Evolutionary conservation across 2,329 filamentous ascomycete genomes (phyloP), one percentile per base, ranked within the genome.

Genomic region (Fusarium neocosmosporiellum): DNA sequence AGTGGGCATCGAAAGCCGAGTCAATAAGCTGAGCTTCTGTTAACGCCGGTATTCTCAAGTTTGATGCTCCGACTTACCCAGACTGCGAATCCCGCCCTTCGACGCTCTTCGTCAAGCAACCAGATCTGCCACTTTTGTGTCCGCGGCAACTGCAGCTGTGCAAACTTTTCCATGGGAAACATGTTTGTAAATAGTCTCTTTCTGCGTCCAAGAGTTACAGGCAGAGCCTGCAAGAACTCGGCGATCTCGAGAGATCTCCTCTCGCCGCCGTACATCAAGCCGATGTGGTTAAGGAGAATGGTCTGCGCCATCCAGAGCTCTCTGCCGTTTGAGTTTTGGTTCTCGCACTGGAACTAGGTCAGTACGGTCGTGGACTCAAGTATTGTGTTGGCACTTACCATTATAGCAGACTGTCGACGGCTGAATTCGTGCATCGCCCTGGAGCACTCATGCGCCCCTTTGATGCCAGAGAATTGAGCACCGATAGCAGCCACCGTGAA

Each of bases 301-400:
- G 46, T 34, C n/a, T 65, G 63, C 9, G 63, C 50, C 63, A 65
- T 65, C 63, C 63, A 65, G 2, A 65, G 63, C 14, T 65, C 63
- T 54, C 63, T 37, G 0, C 58, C 58, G 2, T 63, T 63, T 0
- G 63, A 65, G 36, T 65, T 65, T 31, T 63, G 63, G 0, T 37
- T 36, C 1, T 65, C 63, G 7, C 63, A 65, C 63, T 65, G 14
- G 11, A 54, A 34, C 2, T 14, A 5, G 24, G 43, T 48, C 6
- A 48, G 43, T 29, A 48, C 4, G 1, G 2, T 3, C 8, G 0
- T 27, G 3, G 4, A 24, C 7, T 43, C 22, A 3, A 18, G 13
- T 48, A 16, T 16, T 22, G 2, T 20, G 13, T 5, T 22, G 9
- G 18, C 11, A 5, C 14, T 64, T 24, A 65, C 63, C 63, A 65